A percentile compares a stretch with the other conserved stretches of the same genome.
These are phyloP conservation scores for Rhododendron ferrugineum DNA, from an alignment of 148 eudicot species.

Conservation along the genomic window DNA sequence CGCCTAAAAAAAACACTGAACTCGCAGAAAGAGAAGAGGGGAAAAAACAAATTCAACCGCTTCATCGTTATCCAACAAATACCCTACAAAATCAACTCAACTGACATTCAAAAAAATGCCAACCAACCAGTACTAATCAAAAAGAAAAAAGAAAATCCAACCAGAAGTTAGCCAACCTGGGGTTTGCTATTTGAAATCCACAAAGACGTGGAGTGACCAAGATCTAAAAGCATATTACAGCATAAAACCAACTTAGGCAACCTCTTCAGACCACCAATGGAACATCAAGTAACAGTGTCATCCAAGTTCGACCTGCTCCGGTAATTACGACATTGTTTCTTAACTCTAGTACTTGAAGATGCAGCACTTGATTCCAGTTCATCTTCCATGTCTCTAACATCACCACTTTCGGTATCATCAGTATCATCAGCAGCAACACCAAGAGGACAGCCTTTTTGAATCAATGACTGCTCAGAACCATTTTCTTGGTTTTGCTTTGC, in stretches of 20 bases:
- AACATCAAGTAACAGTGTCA: slow-evolving; percentile 23
- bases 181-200: not conserved
- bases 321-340: slow-evolving; percentile 35
- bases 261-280: not conserved
- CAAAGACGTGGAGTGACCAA: not conserved
- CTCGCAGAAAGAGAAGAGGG: not conserved
- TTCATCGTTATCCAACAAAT: not conserved
- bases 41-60: not conserved
- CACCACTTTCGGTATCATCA: slow-evolving; percentile 16
- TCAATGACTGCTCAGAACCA: slow-evolving; percentile 14
- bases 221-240: not conserved
- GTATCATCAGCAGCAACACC: slow-evolving; percentile 23
- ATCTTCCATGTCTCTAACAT: slow-evolving; percentile 31
- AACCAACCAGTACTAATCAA: not conserved
- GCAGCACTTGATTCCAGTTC: slow-evolving; percentile 18
- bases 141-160: not conserved
- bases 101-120: not conserved
- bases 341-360: slow-evolving; percentile 2
- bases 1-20: not conserved
- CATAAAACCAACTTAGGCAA: not conserved
- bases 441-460: slow-evolving; percentile 16
- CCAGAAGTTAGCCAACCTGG: not conserved
- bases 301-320: slow-evolving; percentile 33
- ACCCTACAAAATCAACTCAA: not conserved
- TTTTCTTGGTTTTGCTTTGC: slow-evolving; percentile 5